Percentiles rank a stretch among this genome's conserved stretches.
phyloP scores from a whole-genome alignment of 2,329 filamentous ascomycete genomes.

The Penicillium sclerotigenum region DNA sequence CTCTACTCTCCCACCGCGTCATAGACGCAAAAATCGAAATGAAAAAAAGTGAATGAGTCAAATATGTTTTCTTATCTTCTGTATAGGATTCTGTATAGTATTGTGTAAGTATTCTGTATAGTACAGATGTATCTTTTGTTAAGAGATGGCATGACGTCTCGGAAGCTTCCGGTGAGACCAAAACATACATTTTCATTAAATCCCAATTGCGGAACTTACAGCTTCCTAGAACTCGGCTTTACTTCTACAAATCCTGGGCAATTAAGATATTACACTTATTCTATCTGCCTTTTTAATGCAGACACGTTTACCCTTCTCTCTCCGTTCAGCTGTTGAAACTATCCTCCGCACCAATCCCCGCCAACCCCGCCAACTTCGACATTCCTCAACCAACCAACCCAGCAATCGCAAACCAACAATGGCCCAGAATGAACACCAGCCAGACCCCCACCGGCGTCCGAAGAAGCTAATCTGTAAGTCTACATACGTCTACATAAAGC shows the following conservation, averaged over 20 bases:
- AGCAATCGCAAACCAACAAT: slow-evolving; percentile 4
- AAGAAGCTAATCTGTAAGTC: slow-evolving; percentile 43
- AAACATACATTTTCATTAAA: background rate
- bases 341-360: background rate
- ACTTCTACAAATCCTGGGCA: background rate
- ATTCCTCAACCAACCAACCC: slow-evolving; percentile 1
- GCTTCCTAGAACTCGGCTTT: background rate
- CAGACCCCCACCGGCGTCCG: slow-evolving; percentile 28
- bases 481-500: background rate
- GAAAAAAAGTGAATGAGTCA: slow-evolving; percentile 23
- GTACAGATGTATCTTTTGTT: no score
- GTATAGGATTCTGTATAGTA: background rate
- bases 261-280: background rate
- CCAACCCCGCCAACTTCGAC: slow-evolving; percentile 8
- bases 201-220: background rate
- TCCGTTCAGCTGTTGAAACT: slow-evolving; percentile 4
- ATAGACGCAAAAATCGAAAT: slow-evolving; percentile 19
- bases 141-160: slow-evolving; percentile 1
- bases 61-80: background rate
- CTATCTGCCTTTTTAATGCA: background rate
- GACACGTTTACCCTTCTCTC: background rate
- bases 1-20: slow-evolving; percentile 26
- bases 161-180: background rate
- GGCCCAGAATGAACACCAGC: slow-evolving; percentile 9
- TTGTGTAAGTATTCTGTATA: no score